Conservation (phyloP, 2,329 filamentous ascomycete genomes). For the Xylaria hypoxylon region DNA sequence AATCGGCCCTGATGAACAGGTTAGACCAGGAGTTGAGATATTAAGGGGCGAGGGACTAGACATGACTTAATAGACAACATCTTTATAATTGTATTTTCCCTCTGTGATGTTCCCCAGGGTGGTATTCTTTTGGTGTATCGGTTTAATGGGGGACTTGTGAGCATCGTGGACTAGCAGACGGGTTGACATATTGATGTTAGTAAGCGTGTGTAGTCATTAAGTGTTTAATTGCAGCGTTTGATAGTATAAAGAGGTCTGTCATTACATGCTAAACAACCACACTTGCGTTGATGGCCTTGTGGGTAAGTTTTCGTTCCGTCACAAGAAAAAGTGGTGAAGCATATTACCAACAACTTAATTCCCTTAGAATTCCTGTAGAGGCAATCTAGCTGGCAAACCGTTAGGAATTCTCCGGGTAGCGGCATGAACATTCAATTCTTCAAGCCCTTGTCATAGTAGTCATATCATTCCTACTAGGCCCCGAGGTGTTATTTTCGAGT, state of each 20-base stretch:
- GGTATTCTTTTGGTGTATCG: neutral
- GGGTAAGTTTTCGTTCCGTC: too few species aligned
- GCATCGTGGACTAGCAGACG: neutral
- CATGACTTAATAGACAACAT: constrained; percentile 16
- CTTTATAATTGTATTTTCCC: constrained; percentile 18
- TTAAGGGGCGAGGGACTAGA: neutral
- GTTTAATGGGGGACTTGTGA: neutral
- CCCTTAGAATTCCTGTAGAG: too few species aligned
- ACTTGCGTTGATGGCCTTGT: neutral
- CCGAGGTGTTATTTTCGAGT: too few species aligned
- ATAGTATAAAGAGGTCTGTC: neutral
- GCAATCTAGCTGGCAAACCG: too few species aligned
- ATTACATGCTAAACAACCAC: too few species aligned
- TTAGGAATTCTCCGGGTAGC: too few species aligned
- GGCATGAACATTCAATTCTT: too few species aligned
- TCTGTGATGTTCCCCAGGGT: neutral
- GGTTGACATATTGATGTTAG: neutral
- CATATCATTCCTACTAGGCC: too few species aligned
- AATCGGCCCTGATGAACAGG: constrained; percentile 46
- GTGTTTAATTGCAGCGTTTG: neutral
- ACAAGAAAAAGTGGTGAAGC: too few species aligned
- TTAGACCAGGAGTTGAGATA: too few species aligned
- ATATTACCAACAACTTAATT: too few species aligned
- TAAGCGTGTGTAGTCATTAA: neutral
- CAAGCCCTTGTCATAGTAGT: too few species aligned